phyloP scores from a whole-genome alignment of 2,329 filamentous ascomycete genomes.

The Plectosphaerella plurivora region DNA sequence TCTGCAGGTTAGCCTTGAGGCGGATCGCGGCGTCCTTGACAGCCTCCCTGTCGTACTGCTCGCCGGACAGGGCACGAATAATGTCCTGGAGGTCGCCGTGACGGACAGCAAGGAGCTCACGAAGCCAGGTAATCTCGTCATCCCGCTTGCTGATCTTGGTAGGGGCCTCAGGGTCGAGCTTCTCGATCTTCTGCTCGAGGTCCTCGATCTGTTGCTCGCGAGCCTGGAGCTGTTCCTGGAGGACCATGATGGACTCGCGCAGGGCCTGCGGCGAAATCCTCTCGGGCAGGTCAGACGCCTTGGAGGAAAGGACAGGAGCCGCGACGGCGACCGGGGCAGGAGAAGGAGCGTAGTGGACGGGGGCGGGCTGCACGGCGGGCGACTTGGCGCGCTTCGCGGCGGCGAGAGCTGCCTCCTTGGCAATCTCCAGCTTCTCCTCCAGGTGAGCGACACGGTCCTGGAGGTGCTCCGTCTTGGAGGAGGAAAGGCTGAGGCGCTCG shows the following conservation, averaged over 20 bases:
- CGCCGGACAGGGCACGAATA: conserved; percentile 70
- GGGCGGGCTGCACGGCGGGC: conserved; percentile 37
- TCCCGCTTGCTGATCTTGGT: conserved; percentile 85
- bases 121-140: conserved; percentile 90
- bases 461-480: conserved; percentile 79
- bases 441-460: conserved; percentile 81
- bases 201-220: conserved; percentile 87
- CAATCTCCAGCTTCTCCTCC: conserved; percentile 86
- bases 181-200: conserved; percentile 67
- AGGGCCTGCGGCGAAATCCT: conserved; percentile 93
- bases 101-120: conserved; percentile 85
- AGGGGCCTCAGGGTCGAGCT: conserved; percentile 71
- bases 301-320: conserved; percentile 35
- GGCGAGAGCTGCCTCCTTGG: conserved; percentile 79
- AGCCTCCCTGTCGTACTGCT: conserved; percentile 70
- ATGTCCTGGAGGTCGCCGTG: conserved; percentile 92
- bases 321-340: conserved; percentile 28
- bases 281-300: conserved; percentile 58
- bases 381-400: conserved; percentile 72
- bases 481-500: conserved; percentile 75
- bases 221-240: conserved; percentile 95
- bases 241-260: conserved; percentile 89
- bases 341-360: conserved; percentile 18
- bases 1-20: conserved; percentile 89
- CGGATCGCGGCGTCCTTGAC: conserved; percentile 91